Evolutionary conservation across 148 eudicot species (phyloP).

Genomic region (Cornus suecica): DNA sequence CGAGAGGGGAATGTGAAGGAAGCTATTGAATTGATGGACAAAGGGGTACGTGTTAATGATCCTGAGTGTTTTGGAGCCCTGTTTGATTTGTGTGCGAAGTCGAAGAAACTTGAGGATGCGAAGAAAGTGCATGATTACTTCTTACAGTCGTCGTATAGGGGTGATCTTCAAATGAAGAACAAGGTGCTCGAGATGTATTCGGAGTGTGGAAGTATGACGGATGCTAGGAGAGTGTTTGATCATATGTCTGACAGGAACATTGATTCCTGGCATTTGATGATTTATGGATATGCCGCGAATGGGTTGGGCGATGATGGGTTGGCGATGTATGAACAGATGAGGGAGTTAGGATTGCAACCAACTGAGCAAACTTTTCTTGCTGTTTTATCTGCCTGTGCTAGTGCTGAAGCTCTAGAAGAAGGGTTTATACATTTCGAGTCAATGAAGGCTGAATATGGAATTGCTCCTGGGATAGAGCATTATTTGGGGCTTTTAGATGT

Average conservation of each 20-base stretch:
- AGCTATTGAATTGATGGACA: slow-evolving; percentile 51
- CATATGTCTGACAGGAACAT: slow-evolving; percentile 66
- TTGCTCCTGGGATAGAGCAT: slow-evolving; percentile 66
- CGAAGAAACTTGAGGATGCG: slow-evolving; percentile 54
- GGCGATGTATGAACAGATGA: slow-evolving; percentile 61
- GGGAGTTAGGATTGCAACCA: slow-evolving; percentile 50
- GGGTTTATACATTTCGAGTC: slow-evolving; percentile 65
- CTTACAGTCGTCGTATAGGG: slow-evolving; percentile 45
- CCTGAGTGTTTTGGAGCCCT: slow-evolving; percentile 54
- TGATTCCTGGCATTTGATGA: slow-evolving; percentile 72
- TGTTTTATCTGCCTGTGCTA: slow-evolving; percentile 73
- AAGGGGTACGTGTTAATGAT: slow-evolving; percentile 55
- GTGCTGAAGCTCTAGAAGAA: slow-evolving; percentile 85
- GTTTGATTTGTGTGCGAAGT: slow-evolving; percentile 59
- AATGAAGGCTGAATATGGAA: slow-evolving; percentile 68
- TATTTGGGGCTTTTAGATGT: slow-evolving; percentile 67
- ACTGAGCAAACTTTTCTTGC: slow-evolving; percentile 60
- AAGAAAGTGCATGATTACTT: slow-evolving; percentile 73
- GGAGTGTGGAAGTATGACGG: slow-evolving; percentile 68
- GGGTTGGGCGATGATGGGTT: slow-evolving; percentile 72
- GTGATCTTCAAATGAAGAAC: slow-evolving; percentile 50
- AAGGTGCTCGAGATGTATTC: slow-evolving; percentile 62
- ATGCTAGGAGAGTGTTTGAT: slow-evolving; percentile 75
- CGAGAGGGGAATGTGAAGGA: slow-evolving; percentile 75
- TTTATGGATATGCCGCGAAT: slow-evolving; percentile 51